Evolutionary conservation across 495 filamentous ascomycete genomes (phyloP), one percentile per base, ranked within the genome.

Genomic region (Penicillium argentinense): DNA sequence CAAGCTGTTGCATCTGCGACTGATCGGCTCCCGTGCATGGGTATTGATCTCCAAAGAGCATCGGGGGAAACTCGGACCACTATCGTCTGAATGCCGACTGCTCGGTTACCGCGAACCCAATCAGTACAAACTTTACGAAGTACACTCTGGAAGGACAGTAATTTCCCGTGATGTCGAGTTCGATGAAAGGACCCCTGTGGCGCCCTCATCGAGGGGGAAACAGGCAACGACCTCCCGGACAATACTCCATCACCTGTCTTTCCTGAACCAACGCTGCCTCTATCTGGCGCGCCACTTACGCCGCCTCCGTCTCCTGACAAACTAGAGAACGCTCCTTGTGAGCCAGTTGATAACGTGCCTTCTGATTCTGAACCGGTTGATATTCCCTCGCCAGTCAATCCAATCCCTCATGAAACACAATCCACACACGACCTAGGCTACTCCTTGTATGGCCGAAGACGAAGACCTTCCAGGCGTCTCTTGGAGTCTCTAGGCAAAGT

Each of bases 51-150:
- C 39, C 8, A 42, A 42, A 42, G 39, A 42, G 39, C 39, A 42
- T 42, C 39, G 39, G 29, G 39, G 23, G 9, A 42, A 42, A 42
- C 24, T 29, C 39, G 39, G 24, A 29, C 23, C 39, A 9, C 27
- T 23, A 42, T 42, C 39, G 18, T 42, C 39, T 17, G 39, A 42
- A 14, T 42, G 39, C 39, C n/a, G 39, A 42, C 24, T 29, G 39
- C 39, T 42, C 6, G 39, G 25, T 17, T 42, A 42, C 18, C 29
- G 39, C 27, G 39, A 42, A 28, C 39, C 24, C 5, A 40, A 40
- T 26, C 38, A 40, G 38, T 40, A 40, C 22, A 40, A 40, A 22
- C 38, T 40, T 22, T 40, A 26, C 26, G 22, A 40, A 40, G 16
- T 25, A 13, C 38, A 25, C 25, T 40, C 38, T 13, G 19, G 19